phyloP scores from a whole-genome alignment of 306 rosid species.

The Cicer pinnatifidum region DNA sequence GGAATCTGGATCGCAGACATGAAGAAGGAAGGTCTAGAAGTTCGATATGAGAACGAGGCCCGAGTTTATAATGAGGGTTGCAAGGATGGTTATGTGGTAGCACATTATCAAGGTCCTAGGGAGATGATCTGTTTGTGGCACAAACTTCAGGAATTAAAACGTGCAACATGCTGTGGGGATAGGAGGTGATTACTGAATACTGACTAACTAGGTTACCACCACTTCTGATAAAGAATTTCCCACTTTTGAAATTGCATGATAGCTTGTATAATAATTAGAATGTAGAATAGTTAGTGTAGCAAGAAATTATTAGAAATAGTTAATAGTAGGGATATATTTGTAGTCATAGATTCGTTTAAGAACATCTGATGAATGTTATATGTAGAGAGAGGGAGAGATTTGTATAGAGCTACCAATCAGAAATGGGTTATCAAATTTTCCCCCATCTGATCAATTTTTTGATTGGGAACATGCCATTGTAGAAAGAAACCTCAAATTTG shows the following conservation, averaged over 20 bases:
- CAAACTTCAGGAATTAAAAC: conserved; percentile 73
- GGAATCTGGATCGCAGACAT: conserved; percentile 94
- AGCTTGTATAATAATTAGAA: conserved; percentile 48
- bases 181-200: conserved; percentile 54
- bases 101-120: conserved; percentile 97
- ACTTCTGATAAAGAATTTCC: conserved; percentile 30
- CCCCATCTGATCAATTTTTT: conserved; percentile 34
- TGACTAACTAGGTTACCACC: conserved; percentile 38
- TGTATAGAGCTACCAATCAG: conserved; percentile 50
- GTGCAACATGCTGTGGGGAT: conserved; percentile 78
- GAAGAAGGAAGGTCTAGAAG: conserved; percentile 69
- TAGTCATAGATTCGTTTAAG: conserved; percentile 36
- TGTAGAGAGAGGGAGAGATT: conserved; percentile 43
- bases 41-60: conserved; percentile 73
- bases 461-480: conserved; percentile 24
- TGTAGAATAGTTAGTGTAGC: conserved; percentile 45
- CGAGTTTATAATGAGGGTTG: conserved; percentile 76
- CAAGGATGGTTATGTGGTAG: conserved; percentile 85
- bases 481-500: conserved; percentile 18
- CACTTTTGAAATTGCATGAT: conserved; percentile 35
- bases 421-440: conserved; percentile 40
- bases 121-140: conserved; percentile 98
- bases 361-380: conserved; percentile 35
- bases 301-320: conserved; percentile 39
- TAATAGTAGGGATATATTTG: conserved; percentile 43